Conservation (phyloP, 805 yeast genomes). For the Suhomyces kilbournensis region DNA sequence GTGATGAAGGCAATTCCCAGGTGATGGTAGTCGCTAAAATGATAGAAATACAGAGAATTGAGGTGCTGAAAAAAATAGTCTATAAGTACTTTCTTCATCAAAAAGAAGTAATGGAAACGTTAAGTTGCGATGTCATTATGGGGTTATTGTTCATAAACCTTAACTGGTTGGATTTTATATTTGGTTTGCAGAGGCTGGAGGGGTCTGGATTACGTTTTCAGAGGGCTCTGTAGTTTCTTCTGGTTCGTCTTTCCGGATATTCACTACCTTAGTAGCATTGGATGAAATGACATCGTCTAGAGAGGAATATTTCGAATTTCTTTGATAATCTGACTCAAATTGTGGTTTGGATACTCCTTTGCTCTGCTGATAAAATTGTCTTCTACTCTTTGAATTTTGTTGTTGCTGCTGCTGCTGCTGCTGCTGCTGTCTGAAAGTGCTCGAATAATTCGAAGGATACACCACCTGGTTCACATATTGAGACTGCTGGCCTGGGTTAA, state of each 20-base stretch:
- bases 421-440: conserved; percentile 2
- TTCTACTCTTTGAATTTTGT: conserved; percentile 3
- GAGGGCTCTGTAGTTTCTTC: neutral
- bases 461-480: conserved; percentile 2
- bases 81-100: neutral
- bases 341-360: conserved; percentile 1
- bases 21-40: neutral
- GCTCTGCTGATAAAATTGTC: conserved; percentile 2
- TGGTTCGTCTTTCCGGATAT: conserved; percentile 2
- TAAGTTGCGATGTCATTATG: neutral
- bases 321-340: neutral
- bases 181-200: conserved; percentile 8
- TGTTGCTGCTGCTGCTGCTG: conserved; percentile 4
- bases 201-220: conserved; percentile 10
- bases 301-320: conserved; percentile 2
- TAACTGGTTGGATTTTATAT: neutral
- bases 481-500: conserved; percentile 5
- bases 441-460: conserved; percentile 1
- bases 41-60: neutral
- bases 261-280: conserved; percentile 8
- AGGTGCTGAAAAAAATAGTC: neutral
- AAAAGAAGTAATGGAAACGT: neutral
- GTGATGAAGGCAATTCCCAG: neutral
- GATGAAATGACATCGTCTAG: conserved; percentile 10
- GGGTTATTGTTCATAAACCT: neutral